These are phyloP conservation scores for Colletotrichum destructivum DNA, from an alignment of 2,329 filamentous ascomycete genomes.

Conservation along the genomic window DNA sequence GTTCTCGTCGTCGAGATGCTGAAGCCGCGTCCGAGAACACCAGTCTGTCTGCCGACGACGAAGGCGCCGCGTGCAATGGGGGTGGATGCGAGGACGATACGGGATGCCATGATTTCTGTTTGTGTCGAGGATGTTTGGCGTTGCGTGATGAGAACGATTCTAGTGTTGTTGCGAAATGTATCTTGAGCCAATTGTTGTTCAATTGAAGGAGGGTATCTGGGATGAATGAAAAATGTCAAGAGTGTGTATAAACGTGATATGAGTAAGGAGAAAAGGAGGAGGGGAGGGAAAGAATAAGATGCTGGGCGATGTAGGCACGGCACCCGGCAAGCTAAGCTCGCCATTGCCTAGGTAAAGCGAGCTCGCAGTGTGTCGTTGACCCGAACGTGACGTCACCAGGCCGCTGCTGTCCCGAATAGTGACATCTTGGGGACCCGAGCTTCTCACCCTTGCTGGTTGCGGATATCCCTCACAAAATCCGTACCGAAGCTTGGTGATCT, in stretches of 20 bases:
- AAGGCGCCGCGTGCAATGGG: conserved; percentile 46
- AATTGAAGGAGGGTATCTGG: background rate
- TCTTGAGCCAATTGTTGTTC: background rate
- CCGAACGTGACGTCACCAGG: conserved; percentile 32
- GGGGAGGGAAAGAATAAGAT: background rate
- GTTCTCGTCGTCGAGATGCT: conserved; percentile 49
- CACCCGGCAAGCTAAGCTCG: background rate
- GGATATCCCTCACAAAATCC: background rate
- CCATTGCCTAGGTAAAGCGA: conserved; percentile 19
- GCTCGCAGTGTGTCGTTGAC: conserved; percentile 24
- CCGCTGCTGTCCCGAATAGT: conserved; percentile 8
- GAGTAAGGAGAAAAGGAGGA: background rate
- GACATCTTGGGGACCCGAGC: conserved; percentile 28
- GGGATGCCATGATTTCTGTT: conserved; percentile 50
- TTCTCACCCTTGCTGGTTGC: conserved; percentile 6
- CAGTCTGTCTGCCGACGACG: conserved; percentile 46
- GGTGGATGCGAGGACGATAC: conserved; percentile 47
- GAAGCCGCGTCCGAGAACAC: conserved; percentile 44
- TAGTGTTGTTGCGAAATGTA: background rate
- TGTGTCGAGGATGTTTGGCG: background rate
- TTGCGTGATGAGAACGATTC: background rate
- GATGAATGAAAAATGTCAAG: background rate
- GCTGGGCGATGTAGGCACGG: conserved; percentile 1
- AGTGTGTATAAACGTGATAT: background rate
- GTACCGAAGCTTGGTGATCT: background rate